A percentile compares a stretch with the other conserved stretches of the same genome.
Conservation (phyloP, 2,329 filamentous ascomycete genomes). For the Bipolaris gigantea region DNA sequence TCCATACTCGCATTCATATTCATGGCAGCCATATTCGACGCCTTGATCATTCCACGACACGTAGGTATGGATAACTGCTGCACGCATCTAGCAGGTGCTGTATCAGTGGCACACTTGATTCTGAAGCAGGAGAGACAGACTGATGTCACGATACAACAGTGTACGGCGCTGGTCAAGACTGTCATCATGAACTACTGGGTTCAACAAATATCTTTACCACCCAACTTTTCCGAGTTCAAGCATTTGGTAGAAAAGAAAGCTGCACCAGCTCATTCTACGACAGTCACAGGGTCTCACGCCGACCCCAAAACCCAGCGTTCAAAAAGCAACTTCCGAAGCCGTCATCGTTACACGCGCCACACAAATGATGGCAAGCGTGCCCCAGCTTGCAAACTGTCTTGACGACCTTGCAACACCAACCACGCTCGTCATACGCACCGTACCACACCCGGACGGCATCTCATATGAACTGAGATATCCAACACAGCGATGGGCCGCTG, state of each 20-base stretch:
- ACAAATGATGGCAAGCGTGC: conserved; percentile 32
- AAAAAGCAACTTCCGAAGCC: conserved; percentile 14
- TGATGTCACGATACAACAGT: conserved; percentile 15
- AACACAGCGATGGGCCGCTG: background rate
- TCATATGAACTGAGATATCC: background rate
- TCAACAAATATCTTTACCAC: conserved; percentile 24
- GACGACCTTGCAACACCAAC: conserved; percentile 5
- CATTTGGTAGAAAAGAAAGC: conserved; percentile 11
- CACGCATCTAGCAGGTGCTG: conserved; percentile 35
- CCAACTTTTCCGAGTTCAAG: conserved; percentile 18
- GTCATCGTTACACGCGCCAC: conserved; percentile 15
- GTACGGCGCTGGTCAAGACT: conserved; percentile 23
- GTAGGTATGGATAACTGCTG: conserved; percentile 26
- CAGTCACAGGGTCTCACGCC: conserved; percentile 12
- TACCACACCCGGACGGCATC: background rate
- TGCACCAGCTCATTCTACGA: conserved; percentile 20
- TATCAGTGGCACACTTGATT: conserved; percentile 26
- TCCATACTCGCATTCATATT: conserved; percentile 30
- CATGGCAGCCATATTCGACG: conserved; percentile 34
- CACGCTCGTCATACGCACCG: background rate
- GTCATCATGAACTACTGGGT: conserved; percentile 34
- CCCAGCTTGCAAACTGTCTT: conserved; percentile 27
- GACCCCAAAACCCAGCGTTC: background rate
- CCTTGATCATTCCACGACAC: conserved; percentile 22
- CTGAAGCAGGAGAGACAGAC: conserved; percentile 19